phyloP scores from a whole-genome alignment of 148 eudicot genomes.

The Rhododendron simsii region DNA sequence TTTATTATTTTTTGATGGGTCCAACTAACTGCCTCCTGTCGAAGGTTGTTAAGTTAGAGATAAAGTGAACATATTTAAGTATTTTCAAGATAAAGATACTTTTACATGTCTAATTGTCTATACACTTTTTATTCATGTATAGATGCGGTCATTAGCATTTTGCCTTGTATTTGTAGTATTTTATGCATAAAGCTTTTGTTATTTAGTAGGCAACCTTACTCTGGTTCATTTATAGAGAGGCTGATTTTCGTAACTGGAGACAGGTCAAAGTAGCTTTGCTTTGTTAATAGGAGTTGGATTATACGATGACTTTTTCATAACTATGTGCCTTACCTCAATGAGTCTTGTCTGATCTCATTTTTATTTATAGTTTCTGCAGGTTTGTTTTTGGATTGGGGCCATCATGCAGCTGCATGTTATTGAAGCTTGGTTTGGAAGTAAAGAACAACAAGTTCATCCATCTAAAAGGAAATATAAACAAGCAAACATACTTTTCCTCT shows the following conservation, averaged over 20 bases:
- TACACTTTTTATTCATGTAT: background rate
- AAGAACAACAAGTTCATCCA: slow-evolving; percentile 12
- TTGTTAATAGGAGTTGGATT: background rate
- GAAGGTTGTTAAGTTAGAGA: background rate
- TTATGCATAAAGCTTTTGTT: background rate
- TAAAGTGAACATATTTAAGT: background rate
- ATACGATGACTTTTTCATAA: background rate
- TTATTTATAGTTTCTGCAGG: background rate
- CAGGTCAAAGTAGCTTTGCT: background rate
- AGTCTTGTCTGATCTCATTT: background rate
- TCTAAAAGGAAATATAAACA: background rate
- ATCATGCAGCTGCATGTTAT: background rate
- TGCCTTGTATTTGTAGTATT: background rate
- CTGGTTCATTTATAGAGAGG: background rate
- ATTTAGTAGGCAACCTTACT: background rate
- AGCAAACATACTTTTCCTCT: slow-evolving; percentile 19
- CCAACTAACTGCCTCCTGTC: background rate
- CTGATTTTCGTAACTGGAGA: background rate
- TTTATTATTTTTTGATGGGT: background rate
- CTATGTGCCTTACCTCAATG: background rate
- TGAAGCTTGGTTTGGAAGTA: slow-evolving; percentile 15
- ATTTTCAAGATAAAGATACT: background rate
- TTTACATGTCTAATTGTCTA: background rate
- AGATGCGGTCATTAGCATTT: background rate
- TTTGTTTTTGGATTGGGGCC: background rate